These are phyloP conservation scores for Trichosporon sp. DNA, from an alignment of 1,284 basidiomycete species.

Conservation along the genomic window DNA sequence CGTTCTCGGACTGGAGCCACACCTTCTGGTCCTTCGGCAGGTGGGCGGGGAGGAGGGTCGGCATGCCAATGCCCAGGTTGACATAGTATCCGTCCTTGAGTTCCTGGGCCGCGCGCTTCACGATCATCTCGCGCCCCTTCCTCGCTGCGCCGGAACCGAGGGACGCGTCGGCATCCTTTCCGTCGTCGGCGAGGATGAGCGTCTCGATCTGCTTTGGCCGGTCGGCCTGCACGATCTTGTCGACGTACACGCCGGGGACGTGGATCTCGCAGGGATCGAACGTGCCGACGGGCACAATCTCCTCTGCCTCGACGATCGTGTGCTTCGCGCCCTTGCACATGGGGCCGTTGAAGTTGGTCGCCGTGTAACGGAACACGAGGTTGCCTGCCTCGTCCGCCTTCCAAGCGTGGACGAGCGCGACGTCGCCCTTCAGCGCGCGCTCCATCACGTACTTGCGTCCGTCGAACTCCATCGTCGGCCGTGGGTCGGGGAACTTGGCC, in stretches of 20 bases:
- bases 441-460: slow-evolving; percentile 82
- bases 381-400: slow-evolving; percentile 86
- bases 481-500: slow-evolving; percentile 59
- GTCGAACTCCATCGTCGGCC: slow-evolving; percentile 75
- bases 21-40: slow-evolving; percentile 73
- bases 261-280: slow-evolving; percentile 80
- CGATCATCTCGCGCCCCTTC: slow-evolving; percentile 68
- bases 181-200: slow-evolving; percentile 61
- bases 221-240: slow-evolving; percentile 76
- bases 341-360: slow-evolving; percentile 79
- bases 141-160: slow-evolving; percentile 61
- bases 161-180: slow-evolving; percentile 55
- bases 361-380: slow-evolving; percentile 76
- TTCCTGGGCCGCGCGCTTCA: slow-evolving; percentile 74
- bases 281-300: slow-evolving; percentile 80
- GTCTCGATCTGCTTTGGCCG: slow-evolving; percentile 75
- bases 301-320: slow-evolving; percentile 90
- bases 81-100: slow-evolving; percentile 82
- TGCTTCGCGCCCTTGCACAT: slow-evolving; percentile 85
- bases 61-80: slow-evolving; percentile 76
- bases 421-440: slow-evolving; percentile 76
- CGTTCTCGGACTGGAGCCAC: slow-evolving; percentile 90
- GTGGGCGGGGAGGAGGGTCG: slow-evolving; percentile 82
- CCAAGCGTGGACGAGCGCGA: slow-evolving; percentile 87
- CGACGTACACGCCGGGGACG: slow-evolving; percentile 80